Percentiles rank a stretch among this genome's conserved stretches.
phyloP scores from a whole-genome alignment of 768 basidiomycete species.

The Hebeloma cylindrosporum region DNA sequence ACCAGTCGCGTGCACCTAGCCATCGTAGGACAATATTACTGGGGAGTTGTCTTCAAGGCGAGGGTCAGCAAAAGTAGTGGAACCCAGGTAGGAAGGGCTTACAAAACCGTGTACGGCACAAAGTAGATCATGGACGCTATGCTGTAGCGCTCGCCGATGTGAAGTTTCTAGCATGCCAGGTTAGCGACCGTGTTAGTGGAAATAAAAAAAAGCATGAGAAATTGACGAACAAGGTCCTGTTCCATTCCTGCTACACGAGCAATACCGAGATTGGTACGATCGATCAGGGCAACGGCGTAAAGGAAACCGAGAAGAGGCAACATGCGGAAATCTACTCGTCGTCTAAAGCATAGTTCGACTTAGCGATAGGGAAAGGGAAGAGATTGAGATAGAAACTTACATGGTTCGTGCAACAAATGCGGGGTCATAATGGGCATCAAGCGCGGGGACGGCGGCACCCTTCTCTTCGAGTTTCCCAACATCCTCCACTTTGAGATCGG shows the following conservation, averaged over 20 bases:
- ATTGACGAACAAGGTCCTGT: constrained; percentile 29
- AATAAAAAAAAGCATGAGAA: constrained; percentile 24
- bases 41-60: constrained; percentile 30
- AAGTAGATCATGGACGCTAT: constrained; percentile 36
- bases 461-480: constrained; percentile 6
- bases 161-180: constrained; percentile 15
- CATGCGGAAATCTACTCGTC: constrained; percentile 33
- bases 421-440: constrained; percentile 1
- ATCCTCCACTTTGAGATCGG: constrained; percentile 11
- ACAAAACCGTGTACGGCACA: constrained; percentile 37
- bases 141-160: constrained; percentile 30
- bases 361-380: neutral
- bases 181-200: too few relatives aligned
- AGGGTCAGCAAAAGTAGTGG: too few relatives aligned
- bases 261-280: constrained; percentile 34
- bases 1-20: constrained; percentile 30
- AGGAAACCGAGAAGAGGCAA: constrained; percentile 36
- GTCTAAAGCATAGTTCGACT: constrained; percentile 17
- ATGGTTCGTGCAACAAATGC: neutral
- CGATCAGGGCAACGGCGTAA: constrained; percentile 36
- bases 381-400: neutral
- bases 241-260: constrained; percentile 40
- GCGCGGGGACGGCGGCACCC: neutral
- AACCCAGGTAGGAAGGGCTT: constrained; percentile 7
- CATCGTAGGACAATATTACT: constrained; percentile 29